Percentiles rank a stretch among this genome's conserved stretches.
These are phyloP conservation scores for Calonectria hawksworthii DNA, from an alignment of 2,329 filamentous ascomycete species.

Conservation along the genomic window DNA sequence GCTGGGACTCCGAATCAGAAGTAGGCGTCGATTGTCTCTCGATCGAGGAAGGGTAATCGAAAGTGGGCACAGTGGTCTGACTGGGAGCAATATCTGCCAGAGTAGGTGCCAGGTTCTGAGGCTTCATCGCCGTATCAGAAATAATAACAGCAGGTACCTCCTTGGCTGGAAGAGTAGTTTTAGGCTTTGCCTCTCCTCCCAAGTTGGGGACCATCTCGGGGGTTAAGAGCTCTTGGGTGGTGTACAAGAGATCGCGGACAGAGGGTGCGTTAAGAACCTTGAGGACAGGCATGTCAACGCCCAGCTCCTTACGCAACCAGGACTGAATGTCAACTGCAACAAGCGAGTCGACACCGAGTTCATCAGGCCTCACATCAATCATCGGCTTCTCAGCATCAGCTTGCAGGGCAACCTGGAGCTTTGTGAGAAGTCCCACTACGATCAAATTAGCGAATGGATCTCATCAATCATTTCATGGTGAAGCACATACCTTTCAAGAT, in stretches of 20 bases:
- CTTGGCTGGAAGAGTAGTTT: neutral
- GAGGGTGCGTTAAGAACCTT: conserved; percentile 53
- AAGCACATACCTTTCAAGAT: neutral
- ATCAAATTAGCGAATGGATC: neutral
- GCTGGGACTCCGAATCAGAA: neutral
- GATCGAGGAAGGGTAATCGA: neutral
- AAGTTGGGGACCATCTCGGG: neutral
- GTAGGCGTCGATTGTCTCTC: neutral
- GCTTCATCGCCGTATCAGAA: neutral
- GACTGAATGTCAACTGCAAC: conserved; percentile 57
- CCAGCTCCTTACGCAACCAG: conserved; percentile 62
- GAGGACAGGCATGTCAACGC: conserved; percentile 60
- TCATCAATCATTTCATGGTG: neutral
- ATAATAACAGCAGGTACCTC: neutral
- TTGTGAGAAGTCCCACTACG: neutral
- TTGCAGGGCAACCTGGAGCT: neutral
- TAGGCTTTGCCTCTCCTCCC: neutral
- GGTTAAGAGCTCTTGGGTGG: neutral
- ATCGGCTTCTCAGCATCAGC: conserved; percentile 8
- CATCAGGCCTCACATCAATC: conserved; percentile 8
- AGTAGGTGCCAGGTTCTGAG: neutral
- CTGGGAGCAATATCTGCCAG: neutral
- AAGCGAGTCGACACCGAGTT: conserved; percentile 49
- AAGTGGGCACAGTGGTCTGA: neutral
- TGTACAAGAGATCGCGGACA: neutral